Evolutionary conservation across 306 rosid genomes (phyloP).

Genomic region (Inga leiocalycina): DNA sequence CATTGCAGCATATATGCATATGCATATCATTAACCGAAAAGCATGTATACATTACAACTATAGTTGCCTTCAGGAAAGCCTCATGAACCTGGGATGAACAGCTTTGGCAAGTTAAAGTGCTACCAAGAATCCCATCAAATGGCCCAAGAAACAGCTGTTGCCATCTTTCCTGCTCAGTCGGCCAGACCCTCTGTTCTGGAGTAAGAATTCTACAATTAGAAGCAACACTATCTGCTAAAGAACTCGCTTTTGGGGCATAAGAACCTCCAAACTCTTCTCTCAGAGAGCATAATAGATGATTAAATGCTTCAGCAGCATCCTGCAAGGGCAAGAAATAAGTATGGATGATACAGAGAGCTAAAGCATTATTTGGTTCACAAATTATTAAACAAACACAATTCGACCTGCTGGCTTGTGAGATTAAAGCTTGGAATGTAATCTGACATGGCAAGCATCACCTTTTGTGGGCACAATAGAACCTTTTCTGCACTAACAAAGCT

Average conservation of each 20-base stretch:
- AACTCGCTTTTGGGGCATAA: slow-evolving; percentile 60
- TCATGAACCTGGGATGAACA: slow-evolving; percentile 79
- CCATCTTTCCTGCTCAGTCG: slow-evolving; percentile 77
- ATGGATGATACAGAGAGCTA: slow-evolving; percentile 25
- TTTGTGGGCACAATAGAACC: slow-evolving; percentile 60
- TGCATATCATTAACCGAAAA: background rate
- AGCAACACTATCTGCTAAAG: slow-evolving; percentile 66
- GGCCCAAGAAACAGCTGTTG: slow-evolving; percentile 75
- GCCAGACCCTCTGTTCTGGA: slow-evolving; percentile 48
- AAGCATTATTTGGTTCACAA: slow-evolving; percentile 13
- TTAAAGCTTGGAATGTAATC: slow-evolving; percentile 71
- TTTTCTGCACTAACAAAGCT: slow-evolving; percentile 46
- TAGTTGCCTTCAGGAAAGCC: slow-evolving; percentile 29
- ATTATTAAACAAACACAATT: slow-evolving; percentile 14
- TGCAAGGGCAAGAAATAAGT: slow-evolving; percentile 39
- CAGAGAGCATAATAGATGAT: slow-evolving; percentile 79
- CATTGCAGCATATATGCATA: background rate
- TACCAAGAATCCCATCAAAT: slow-evolving; percentile 89
- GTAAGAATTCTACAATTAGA: slow-evolving; percentile 64
- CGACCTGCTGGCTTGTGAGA: slow-evolving; percentile 86
- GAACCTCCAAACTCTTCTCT: slow-evolving; percentile 73
- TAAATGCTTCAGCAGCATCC: slow-evolving; percentile 98
- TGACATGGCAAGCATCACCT: slow-evolving; percentile 69
- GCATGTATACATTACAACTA: background rate
- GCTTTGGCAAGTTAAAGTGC: slow-evolving; percentile 81